phyloP scores from a whole-genome alignment of 768 basidiomycete species.

The Serendipita sp. region DNA sequence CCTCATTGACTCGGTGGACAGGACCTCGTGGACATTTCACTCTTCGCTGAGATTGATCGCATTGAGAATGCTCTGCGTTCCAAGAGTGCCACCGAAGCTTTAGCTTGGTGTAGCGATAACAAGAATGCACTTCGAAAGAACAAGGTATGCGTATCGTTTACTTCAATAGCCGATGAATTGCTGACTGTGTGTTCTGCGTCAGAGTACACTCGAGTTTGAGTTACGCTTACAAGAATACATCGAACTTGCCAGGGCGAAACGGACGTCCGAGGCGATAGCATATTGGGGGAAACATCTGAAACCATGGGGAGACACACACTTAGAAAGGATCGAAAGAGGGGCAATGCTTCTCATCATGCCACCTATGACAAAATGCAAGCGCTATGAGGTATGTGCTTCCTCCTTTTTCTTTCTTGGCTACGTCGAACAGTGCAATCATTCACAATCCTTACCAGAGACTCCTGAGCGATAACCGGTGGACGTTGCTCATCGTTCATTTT shows the following conservation, averaged over 20 bases:
- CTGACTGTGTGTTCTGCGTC: slow-evolving; percentile 7
- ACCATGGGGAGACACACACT: slow-evolving; percentile 69
- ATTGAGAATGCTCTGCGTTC: slow-evolving; percentile 67
- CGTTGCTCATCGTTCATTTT: slow-evolving; percentile 56
- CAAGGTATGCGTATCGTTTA: slow-evolving; percentile 37
- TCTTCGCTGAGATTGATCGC: slow-evolving; percentile 76
- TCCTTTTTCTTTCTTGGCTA: no score
- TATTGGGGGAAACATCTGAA: slow-evolving; percentile 72
- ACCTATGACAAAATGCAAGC: slow-evolving; percentile 51
- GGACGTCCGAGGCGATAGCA: slow-evolving; percentile 59
- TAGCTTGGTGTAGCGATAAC: slow-evolving; percentile 95
- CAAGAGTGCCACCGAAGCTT: slow-evolving; percentile 74
- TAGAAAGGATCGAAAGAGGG: slow-evolving; percentile 60
- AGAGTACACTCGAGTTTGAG: slow-evolving; percentile 95
- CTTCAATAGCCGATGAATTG: not conserved
- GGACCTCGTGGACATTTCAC: slow-evolving; percentile 79
- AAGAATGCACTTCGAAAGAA: slow-evolving; percentile 81
- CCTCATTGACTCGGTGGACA: slow-evolving; percentile 19
- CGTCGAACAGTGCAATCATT: no score
- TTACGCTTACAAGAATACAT: slow-evolving; percentile 93
- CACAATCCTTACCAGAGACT: slow-evolving; percentile 38
- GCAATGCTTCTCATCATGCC: slow-evolving; percentile 62
- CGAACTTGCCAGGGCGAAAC: slow-evolving; percentile 61
- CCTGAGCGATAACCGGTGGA: slow-evolving; percentile 73
- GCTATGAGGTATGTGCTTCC: slow-evolving; percentile 74